These are phyloP conservation scores for Oryza glaberrima DNA, from an alignment of 176 grass and related monocot species.

Conservation along the genomic window DNA sequence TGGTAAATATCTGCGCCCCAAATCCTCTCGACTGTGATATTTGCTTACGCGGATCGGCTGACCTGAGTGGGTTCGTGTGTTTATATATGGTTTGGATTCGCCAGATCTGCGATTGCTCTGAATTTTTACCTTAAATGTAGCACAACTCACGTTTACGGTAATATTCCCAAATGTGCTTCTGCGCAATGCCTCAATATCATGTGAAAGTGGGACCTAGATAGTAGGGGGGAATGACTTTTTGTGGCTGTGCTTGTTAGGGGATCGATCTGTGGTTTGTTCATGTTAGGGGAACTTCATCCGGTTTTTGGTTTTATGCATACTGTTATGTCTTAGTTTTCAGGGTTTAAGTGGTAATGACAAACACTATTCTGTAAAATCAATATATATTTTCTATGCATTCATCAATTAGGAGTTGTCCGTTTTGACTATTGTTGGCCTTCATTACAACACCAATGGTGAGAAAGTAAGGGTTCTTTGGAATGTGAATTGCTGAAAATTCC, in stretches of 20 bases:
- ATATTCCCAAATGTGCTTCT: background rate
- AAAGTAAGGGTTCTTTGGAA: background rate
- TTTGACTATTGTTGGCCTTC: background rate
- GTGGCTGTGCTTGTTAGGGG: background rate
- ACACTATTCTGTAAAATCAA: background rate
- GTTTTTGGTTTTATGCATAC: background rate
- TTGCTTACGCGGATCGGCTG: background rate
- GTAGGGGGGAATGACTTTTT: background rate
- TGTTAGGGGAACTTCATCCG: background rate
- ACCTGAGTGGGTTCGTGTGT: background rate
- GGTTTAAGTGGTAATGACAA: slow-evolving; percentile 5
- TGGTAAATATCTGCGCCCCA: background rate
- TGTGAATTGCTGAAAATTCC: background rate
- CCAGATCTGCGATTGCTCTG: slow-evolving; percentile 12
- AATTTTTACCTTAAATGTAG: slow-evolving; percentile 12
- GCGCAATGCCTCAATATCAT: background rate
- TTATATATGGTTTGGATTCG: background rate
- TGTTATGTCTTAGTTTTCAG: background rate
- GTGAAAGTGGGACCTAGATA: background rate
- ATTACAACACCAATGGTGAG: no score
- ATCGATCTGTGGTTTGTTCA: background rate
- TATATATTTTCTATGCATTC: background rate
- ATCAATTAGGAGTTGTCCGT: background rate
- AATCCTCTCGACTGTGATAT: background rate
- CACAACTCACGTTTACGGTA: background rate